Evolutionary conservation across 1,139 yeast genomes (phyloP).

Genomic region (Spencermartinsiella ligniputridi): DNA sequence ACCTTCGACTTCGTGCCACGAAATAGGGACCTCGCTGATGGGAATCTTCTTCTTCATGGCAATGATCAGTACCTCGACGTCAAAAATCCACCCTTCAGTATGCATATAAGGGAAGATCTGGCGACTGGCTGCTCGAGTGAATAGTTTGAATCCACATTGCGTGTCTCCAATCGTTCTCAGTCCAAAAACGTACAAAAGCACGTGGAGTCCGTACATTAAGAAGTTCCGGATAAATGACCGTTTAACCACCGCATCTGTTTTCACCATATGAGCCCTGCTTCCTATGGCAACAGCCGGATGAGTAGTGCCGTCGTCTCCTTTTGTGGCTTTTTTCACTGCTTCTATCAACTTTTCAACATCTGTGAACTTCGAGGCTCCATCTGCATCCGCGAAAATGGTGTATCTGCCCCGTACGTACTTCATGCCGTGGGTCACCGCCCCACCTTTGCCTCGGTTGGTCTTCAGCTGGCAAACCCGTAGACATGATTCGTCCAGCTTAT

Average conservation of each 20-base stretch:
- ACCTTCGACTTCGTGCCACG: conserved; percentile 97
- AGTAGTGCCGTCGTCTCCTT: conserved; percentile 23
- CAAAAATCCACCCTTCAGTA: conserved; percentile 97
- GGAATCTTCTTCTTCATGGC: conserved; percentile 67
- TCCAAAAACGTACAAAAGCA: conserved; percentile 83
- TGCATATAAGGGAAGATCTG: conserved; percentile 85
- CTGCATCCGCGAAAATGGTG: conserved; percentile 92
- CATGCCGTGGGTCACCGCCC: conserved; percentile 95
- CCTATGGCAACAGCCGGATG: conserved; percentile 68
- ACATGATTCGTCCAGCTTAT: conserved; percentile 44
- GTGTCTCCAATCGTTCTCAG: conserved; percentile 84
- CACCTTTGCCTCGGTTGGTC: conserved; percentile 91
- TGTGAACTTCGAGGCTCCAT: conserved; percentile 84
- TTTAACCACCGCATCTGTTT: conserved; percentile 92
- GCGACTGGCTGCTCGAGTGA: conserved; percentile 62
- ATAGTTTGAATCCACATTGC: conserved; percentile 95
- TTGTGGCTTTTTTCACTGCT: conserved; percentile 33
- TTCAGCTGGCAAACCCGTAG: conserved; percentile 65
- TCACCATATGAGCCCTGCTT: conserved; percentile 94
- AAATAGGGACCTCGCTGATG: conserved; percentile 75
- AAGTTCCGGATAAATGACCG: conserved; percentile 84
- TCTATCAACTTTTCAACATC: conserved; percentile 57
- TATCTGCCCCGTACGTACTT: conserved; percentile 68
- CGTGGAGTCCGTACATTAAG: conserved; percentile 88
- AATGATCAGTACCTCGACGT: conserved; percentile 82